These are phyloP conservation scores for Collybia sp. DNA, from an alignment of 768 basidiomycete species.

Conservation along the genomic window DNA sequence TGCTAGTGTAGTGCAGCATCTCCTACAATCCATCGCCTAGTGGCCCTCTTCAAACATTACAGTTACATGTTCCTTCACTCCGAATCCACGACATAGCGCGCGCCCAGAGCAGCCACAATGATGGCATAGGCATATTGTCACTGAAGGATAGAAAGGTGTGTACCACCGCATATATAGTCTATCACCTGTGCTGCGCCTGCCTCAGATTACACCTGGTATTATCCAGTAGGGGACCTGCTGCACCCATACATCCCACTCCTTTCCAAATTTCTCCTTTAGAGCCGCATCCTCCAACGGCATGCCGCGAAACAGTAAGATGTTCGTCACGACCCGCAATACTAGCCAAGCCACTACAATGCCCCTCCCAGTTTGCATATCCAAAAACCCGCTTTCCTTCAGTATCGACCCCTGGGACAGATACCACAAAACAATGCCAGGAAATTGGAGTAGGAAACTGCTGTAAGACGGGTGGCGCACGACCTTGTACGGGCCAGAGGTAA, in stretches of 20 bases:
- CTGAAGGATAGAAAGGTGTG: no score
- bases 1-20: no score
- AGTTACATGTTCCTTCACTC: no score
- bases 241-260: neutral
- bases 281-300: neutral
- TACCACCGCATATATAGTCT: no score
- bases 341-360: neutral
- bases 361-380: neutral
- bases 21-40: no score
- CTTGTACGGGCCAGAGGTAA: conserved; percentile 19
- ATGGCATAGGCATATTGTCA: no score
- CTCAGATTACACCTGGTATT: neutral
- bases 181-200: no score
- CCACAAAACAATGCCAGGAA: conserved; percentile 13
- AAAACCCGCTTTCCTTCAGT: conserved; percentile 2
- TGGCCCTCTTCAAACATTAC: no score
- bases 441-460: conserved; percentile 13
- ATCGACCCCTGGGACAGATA: conserved; percentile 10
- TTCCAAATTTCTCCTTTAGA: neutral
- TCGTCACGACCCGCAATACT: neutral
- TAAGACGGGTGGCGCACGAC: conserved; percentile 27
- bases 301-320: neutral
- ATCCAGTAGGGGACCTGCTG: neutral
- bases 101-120: no score
- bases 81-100: no score